Evolutionary conservation across 257 asterid species (phyloP).

Genomic region (Thymus mandschuricus): DNA sequence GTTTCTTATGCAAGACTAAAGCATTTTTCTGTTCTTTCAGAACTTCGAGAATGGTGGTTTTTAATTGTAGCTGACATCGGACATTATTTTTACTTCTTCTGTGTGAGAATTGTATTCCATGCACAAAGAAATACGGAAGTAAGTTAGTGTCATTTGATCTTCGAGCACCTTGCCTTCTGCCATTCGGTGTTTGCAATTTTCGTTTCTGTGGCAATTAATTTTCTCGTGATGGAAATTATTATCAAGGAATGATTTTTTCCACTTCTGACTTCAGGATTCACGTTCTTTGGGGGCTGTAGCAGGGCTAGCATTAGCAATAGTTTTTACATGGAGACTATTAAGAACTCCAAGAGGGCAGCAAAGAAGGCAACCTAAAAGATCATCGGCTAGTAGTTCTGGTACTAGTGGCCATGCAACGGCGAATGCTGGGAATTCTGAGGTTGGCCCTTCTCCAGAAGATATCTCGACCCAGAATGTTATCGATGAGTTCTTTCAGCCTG

Average conservation of each 20-base stretch:
- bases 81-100: neutral
- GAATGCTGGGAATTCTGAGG: constrained; percentile 43
- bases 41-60: neutral
- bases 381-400: constrained; percentile 61
- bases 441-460: constrained; percentile 55
- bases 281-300: constrained; percentile 83
- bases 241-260: neutral
- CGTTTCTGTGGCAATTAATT: neutral
- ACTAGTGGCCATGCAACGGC: constrained; percentile 43
- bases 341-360: constrained; percentile 68
- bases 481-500: constrained; percentile 85
- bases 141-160: neutral
- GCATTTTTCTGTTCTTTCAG: neutral
- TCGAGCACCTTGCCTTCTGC: constrained; percentile 4
- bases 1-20: constrained; percentile 2
- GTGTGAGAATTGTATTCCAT: neutral
- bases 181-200: neutral
- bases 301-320: constrained; percentile 79
- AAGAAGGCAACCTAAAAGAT: constrained; percentile 67
- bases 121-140: neutral
- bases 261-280: constrained; percentile 60
- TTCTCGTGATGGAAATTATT: neutral
- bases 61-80: neutral
- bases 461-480: constrained; percentile 66
- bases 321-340: constrained; percentile 84